phyloP scores from a whole-genome alignment of 2,329 filamentous ascomycete genomes.

The Exophiala mesophila region DNA sequence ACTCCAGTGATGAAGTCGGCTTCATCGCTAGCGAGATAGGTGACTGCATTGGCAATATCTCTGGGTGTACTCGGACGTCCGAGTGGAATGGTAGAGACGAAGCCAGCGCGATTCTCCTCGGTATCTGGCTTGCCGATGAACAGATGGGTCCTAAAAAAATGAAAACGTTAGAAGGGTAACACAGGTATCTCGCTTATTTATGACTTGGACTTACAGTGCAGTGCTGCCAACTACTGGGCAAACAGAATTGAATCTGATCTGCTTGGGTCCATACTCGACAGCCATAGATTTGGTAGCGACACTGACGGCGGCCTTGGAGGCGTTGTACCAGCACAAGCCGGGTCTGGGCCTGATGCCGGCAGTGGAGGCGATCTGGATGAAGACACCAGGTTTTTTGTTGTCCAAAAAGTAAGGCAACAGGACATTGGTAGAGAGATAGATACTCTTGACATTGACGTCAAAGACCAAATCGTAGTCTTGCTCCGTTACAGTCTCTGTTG shows the following conservation, averaged over 20 bases:
- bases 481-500: slow-evolving; percentile 41
- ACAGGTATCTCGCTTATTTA: too few species aligned
- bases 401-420: slow-evolving; percentile 23
- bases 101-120: slow-evolving; percentile 40
- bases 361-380: slow-evolving; percentile 23
- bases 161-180: too few species aligned
- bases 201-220: slow-evolving; percentile 53
- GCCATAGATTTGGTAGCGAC: slow-evolving; percentile 64
- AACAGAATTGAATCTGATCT: slow-evolving; percentile 69
- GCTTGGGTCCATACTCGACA: slow-evolving; percentile 65
- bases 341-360: slow-evolving; percentile 22
- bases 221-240: slow-evolving; percentile 63
- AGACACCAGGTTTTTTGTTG: slow-evolving; percentile 18
- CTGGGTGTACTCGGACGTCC: slow-evolving; percentile 41
- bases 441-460: slow-evolving; percentile 37
- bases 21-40: slow-evolving; percentile 68
- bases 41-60: slow-evolving; percentile 66
- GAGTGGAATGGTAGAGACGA: slow-evolving; percentile 40
- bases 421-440: slow-evolving; percentile 22
- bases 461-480: slow-evolving; percentile 47
- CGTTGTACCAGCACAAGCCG: slow-evolving; percentile 42
- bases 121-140: slow-evolving; percentile 42
- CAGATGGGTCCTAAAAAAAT: slow-evolving; percentile 32
- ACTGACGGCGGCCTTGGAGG: slow-evolving; percentile 61
- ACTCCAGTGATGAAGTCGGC: slow-evolving; percentile 58